phyloP scores from a whole-genome alignment of 2,329 filamentous ascomycete species.

The Pseudocercospora vitis region DNA sequence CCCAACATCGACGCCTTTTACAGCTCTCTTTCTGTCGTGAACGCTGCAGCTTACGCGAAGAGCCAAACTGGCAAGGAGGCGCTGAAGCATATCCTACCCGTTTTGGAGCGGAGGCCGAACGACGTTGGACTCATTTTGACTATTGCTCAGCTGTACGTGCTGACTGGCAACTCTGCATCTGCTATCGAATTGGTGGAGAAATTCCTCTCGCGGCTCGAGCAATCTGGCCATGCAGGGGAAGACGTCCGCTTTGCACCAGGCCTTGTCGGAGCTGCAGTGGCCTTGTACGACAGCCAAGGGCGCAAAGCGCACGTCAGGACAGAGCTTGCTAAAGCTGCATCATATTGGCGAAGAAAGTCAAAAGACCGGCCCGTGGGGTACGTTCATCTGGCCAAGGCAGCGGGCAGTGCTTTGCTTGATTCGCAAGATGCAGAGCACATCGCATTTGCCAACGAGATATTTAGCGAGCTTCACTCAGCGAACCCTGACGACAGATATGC shows the following conservation, averaged over 20 bases:
- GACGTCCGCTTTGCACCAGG: conserved; percentile 81
- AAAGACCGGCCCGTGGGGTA: conserved; percentile 46
- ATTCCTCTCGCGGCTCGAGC: conserved; percentile 71
- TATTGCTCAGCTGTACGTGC: conserved; percentile 76
- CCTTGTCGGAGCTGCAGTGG: conserved; percentile 74
- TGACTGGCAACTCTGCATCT: conserved; percentile 67
- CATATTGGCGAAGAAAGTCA: conserved; percentile 72
- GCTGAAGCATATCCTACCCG: conserved; percentile 66
- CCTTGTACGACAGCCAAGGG: conserved; percentile 74
- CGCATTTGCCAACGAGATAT: conserved; percentile 71
- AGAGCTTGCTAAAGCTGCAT: conserved; percentile 75
- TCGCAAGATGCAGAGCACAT: conserved; percentile 70
- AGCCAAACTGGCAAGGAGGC: conserved; percentile 64
- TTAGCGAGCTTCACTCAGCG: conserved; percentile 66
- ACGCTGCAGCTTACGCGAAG: conserved; percentile 72
- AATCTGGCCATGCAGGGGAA: conserved; percentile 58
- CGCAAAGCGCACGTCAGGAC: conserved; percentile 69
- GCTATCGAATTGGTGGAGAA: conserved; percentile 74
- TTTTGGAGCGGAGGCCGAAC: conserved; percentile 71
- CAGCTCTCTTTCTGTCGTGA: conserved; percentile 62
- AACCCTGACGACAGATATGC: conserved; percentile 68
- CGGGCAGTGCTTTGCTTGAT: conserved; percentile 77
- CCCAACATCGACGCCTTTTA: conserved; percentile 42
- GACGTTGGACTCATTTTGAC: conserved; percentile 81
- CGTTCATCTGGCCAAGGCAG: conserved; percentile 72